Evolutionary conservation across 306 rosid species (phyloP).

Genomic region (Glycine tomentella): DNA sequence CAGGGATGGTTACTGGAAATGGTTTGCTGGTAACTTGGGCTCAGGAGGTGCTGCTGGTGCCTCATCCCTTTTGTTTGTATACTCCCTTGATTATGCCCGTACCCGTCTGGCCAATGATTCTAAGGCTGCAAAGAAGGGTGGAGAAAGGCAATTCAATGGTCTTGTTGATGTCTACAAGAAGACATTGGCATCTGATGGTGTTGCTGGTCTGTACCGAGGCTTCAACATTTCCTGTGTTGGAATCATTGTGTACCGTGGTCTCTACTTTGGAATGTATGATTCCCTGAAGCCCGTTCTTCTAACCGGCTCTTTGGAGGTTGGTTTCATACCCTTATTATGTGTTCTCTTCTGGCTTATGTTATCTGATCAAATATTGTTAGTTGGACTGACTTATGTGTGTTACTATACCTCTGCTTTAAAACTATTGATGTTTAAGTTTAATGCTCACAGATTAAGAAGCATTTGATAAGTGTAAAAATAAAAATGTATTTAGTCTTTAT

Average conservation of each 20-base stretch:
- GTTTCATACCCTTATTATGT: slow-evolving; percentile 1
- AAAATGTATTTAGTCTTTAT: too few relatives aligned
- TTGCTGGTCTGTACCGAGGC: slow-evolving; percentile 91
- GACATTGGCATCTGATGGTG: slow-evolving; percentile 78
- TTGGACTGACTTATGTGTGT: background rate
- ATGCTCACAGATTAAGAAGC: too few relatives aligned
- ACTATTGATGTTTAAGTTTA: background rate
- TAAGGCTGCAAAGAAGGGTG: slow-evolving; percentile 90
- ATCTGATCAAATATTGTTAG: background rate
- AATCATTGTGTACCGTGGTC: slow-evolving; percentile 86
- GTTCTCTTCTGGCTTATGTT: background rate
- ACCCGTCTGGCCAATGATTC: slow-evolving; percentile 83
- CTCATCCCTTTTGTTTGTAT: slow-evolving; percentile 74
- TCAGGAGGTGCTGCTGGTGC: slow-evolving; percentile 96
- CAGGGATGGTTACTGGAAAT: slow-evolving; percentile 86
- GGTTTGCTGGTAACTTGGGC: slow-evolving; percentile 91
- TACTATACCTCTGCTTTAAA: background rate
- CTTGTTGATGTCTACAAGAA: slow-evolving; percentile 81
- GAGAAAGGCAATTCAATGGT: slow-evolving; percentile 83
- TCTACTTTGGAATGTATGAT: slow-evolving; percentile 87
- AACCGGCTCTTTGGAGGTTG: slow-evolving; percentile 70
- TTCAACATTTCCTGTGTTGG: slow-evolving; percentile 86
- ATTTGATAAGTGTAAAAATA: too few relatives aligned
- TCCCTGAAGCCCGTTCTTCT: slow-evolving; percentile 79
- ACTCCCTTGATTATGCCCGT: slow-evolving; percentile 86